These are phyloP conservation scores for Camelina neglecta DNA, from an alignment of 345 rosid species.

Conservation along the genomic window DNA sequence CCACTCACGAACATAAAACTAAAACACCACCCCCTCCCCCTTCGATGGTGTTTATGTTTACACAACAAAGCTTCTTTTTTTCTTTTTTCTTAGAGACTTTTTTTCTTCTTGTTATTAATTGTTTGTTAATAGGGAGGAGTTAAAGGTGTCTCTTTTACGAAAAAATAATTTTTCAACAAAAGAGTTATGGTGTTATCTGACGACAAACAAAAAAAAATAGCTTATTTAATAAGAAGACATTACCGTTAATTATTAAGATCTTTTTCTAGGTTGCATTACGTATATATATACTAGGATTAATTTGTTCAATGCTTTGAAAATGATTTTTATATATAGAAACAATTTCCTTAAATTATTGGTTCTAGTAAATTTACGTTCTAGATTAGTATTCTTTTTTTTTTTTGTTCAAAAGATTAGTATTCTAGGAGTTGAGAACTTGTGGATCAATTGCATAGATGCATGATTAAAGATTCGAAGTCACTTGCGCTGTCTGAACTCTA, in stretches of 20 bases:
- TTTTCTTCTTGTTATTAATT: background rate
- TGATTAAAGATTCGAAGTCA: background rate
- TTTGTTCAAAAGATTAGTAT: background rate
- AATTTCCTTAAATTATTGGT: background rate
- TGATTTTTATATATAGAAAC: background rate
- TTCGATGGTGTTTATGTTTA: constrained; percentile 21
- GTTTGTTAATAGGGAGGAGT: constrained; percentile 15
- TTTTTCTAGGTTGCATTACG: background rate
- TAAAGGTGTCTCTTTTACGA: background rate
- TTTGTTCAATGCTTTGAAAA: background rate
- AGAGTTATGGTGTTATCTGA: background rate
- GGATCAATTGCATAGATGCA: constrained; percentile 10
- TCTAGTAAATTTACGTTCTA: background rate
- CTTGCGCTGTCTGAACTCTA: constrained; percentile 6
- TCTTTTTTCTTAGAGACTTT: background rate
- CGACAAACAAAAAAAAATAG: background rate
- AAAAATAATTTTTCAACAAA: no score
- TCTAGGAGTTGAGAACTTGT: background rate
- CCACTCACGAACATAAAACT: constrained; percentile 43
- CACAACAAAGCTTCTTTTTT: no score
- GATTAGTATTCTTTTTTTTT: background rate
- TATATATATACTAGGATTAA: background rate
- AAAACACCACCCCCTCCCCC: background rate
- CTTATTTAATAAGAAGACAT: background rate
- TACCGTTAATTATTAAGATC: background rate